These are phyloP conservation scores for Termitomyces heimii DNA, from an alignment of 768 basidiomycete species.

Conservation along the genomic window DNA sequence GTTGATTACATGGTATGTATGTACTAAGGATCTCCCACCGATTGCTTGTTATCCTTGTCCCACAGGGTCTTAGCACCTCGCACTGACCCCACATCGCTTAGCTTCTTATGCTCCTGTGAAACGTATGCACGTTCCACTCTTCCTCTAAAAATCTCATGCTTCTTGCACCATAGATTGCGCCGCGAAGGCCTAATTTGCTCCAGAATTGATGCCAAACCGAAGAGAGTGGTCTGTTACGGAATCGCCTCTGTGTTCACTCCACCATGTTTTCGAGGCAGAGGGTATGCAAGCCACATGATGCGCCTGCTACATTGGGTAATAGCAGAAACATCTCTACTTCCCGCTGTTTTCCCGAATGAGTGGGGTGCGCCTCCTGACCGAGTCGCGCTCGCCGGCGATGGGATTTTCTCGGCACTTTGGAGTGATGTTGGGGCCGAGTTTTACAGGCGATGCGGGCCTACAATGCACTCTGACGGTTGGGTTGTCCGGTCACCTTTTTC, in stretches of 20 bases:
- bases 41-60: not conserved
- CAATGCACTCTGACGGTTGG: slow-evolving; percentile 36
- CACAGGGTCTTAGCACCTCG: slow-evolving; percentile 55
- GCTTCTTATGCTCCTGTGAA: slow-evolving; percentile 57
- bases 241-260: slow-evolving; percentile 57
- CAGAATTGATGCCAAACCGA: slow-evolving; percentile 7
- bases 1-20: slow-evolving; percentile 19
- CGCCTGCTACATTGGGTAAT: slow-evolving; percentile 53
- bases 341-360: slow-evolving; percentile 24
- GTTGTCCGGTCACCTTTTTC: slow-evolving; percentile 26
- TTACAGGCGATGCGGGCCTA: slow-evolving; percentile 37
- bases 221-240: slow-evolving; percentile 40
- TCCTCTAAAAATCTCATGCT: not conserved
- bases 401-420: slow-evolving; percentile 42
- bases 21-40: not conserved
- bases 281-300: slow-evolving; percentile 63
- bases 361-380: slow-evolving; percentile 40
- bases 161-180: slow-evolving; percentile 17
- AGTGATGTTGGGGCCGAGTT: slow-evolving; percentile 46
- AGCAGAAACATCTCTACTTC: slow-evolving; percentile 23
- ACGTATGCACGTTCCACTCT: slow-evolving; percentile 36
- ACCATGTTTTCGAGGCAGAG: slow-evolving; percentile 38
- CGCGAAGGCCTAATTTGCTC: slow-evolving; percentile 24
- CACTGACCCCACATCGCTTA: slow-evolving; percentile 39
- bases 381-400: slow-evolving; percentile 30